Base-by-base conservation (phyloP, 257 asterid genomes). In the Primulina tabacum region DNA sequence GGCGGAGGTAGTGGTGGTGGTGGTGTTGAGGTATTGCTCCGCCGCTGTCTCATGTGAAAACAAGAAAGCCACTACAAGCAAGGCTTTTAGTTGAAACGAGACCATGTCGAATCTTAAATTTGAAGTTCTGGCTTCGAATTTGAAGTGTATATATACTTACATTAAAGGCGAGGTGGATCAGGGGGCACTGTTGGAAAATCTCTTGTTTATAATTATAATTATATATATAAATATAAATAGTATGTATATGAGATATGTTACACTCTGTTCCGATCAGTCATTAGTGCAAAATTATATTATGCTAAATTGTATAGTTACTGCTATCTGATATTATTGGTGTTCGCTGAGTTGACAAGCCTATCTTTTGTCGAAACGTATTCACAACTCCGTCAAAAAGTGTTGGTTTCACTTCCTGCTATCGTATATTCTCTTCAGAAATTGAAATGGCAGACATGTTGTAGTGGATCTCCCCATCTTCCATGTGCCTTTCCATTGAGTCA, bases 41-140 rank as follows among this genome's bases (percentile, higher is more conserved):
- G 83, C 84, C 53, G 73, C 57, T 26, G 77, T 73, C n/a, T 79
- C 70, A 32, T 32, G 37, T 50, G 82, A 66, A 26, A 82, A 68
- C 11, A 92, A 69, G 2, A 82, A 66, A 52, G 75, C 3, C 4
- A 73, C 74, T 63, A 86, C 20, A 67, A 84, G 67, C 67, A 82
- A 81, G 71, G 80, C 64, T 82, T 78, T 73, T 55, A 72, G 26
- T 24, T 77, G 57, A 71, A 75, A 61, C 71, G 72, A 74, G 87
- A 85, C 79, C 70, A 70, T 76, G 33, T 62, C 21, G 57, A 16
- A 50, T 16, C 5, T 67, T 85, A 50, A 65, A 53, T 63, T 40
- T 38, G 2, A 69, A 62, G 67, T 12, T 62, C 6, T 11, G 53
- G 53, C 53, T 3, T 43, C 53, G 12, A 12, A 11, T 43, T 43